Evolutionary conservation across 108 stramenopile species (phyloP).

Genomic region (Cylindrotheca fusiformis): DNA sequence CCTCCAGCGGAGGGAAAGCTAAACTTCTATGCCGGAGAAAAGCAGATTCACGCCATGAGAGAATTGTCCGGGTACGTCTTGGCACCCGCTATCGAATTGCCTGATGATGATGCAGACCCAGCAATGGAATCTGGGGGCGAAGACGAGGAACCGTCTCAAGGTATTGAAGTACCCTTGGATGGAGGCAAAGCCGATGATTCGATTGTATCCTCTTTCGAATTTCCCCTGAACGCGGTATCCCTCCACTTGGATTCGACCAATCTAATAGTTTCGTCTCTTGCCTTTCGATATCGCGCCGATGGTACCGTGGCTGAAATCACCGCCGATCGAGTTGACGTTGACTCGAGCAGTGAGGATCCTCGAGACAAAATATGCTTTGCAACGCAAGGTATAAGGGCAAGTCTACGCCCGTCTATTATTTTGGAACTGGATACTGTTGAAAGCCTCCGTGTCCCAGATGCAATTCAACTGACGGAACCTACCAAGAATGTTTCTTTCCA

Average conservation of each 20-base stretch:
- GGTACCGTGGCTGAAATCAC: background rate
- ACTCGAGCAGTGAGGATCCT: background rate
- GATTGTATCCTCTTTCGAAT: background rate
- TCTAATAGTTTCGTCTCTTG: background rate
- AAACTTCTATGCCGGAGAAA: background rate
- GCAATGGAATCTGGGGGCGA: background rate
- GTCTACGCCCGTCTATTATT: background rate
- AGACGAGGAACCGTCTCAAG: too few species aligned
- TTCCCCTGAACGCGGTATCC: background rate
- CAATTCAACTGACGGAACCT: background rate
- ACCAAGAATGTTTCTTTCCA: background rate
- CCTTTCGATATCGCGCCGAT: background rate
- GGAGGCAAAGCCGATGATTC: background rate
- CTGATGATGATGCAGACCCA: too few species aligned
- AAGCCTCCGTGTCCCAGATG: background rate
- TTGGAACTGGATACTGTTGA: background rate
- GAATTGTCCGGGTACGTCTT: background rate
- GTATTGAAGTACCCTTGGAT: background rate
- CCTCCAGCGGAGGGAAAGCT: background rate
- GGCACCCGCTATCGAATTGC: background rate
- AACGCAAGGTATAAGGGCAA: background rate
- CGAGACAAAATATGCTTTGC: background rate
- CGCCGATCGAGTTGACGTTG: background rate
- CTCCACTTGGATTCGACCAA: background rate
- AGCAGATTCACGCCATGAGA: background rate